phyloP scores from a whole-genome alignment of 805 yeast species.

The Jamesozyma gamospora region DNA sequence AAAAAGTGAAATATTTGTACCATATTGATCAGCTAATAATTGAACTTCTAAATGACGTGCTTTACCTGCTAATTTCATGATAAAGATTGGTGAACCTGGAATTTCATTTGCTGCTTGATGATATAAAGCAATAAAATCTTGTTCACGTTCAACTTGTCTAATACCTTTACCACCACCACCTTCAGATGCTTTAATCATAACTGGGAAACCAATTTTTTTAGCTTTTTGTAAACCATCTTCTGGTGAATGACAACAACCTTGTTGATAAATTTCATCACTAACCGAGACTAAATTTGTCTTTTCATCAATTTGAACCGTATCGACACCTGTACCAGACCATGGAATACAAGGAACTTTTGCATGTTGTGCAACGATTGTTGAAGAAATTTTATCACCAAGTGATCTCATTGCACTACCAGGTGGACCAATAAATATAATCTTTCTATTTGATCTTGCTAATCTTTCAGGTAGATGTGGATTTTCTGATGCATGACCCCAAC shows the following conservation, averaged over 20 bases:
- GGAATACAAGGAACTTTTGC: slow-evolving; percentile 98
- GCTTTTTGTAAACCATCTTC: slow-evolving; percentile 88
- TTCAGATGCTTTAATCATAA: slow-evolving; percentile 98
- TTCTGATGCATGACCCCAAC: slow-evolving; percentile 99
- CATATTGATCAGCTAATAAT: slow-evolving; percentile 94
- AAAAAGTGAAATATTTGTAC: slow-evolving; percentile 91
- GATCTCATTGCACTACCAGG: slow-evolving; percentile 99
- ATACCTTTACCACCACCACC: slow-evolving; percentile 99
- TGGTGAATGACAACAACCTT: slow-evolving; percentile 81
- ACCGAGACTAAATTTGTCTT: slow-evolving; percentile 79
- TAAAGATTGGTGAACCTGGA: slow-evolving; percentile 97
- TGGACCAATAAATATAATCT: slow-evolving; percentile 92
- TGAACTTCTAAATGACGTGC: slow-evolving; percentile 99
- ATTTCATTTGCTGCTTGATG: slow-evolving; percentile 95
- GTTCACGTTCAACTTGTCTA: slow-evolving; percentile 83
- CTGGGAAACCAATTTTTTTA: slow-evolving; percentile 86
- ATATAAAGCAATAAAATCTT: slow-evolving; percentile 65
- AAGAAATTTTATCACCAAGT: slow-evolving; percentile 95
- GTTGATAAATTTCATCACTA: slow-evolving; percentile 65
- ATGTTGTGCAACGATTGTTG: slow-evolving; percentile 98
- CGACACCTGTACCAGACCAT: slow-evolving; percentile 98
- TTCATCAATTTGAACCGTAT: slow-evolving; percentile 60
- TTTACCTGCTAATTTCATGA: slow-evolving; percentile 93
- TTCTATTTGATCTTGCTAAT: slow-evolving; percentile 86
- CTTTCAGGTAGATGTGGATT: slow-evolving; percentile 90